Evolutionary conservation across 495 filamentous ascomycete genomes (phyloP).

Genomic region (Bathelium albidoporum): DNA sequence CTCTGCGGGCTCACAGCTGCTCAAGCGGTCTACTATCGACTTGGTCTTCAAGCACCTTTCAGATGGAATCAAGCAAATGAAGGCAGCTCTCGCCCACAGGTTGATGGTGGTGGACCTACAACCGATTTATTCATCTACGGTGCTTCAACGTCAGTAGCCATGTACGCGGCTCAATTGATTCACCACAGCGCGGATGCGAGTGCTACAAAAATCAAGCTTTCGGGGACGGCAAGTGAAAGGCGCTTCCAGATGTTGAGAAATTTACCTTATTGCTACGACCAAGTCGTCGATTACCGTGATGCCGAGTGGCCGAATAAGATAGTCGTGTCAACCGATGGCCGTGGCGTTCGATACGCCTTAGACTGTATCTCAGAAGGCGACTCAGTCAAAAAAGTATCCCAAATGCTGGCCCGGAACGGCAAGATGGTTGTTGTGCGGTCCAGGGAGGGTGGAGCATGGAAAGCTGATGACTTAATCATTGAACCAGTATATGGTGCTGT

Average conservation of each 20-base stretch:
- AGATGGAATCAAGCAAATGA: constrained; percentile 2
- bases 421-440: constrained; percentile 29
- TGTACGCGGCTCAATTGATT: constrained; percentile 34
- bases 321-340: constrained; percentile 25
- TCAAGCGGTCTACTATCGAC: constrained; percentile 28
- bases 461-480: constrained; percentile 16
- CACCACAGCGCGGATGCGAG: constrained; percentile 12
- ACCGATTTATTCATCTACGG: constrained; percentile 30
- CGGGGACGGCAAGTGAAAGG: constrained; percentile 28
- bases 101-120: constrained; percentile 3
- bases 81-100: neutral
- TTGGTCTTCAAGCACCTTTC: constrained; percentile 29
- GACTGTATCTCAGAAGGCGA: constrained; percentile 36
- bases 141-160: constrained; percentile 33
- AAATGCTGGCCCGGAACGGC: constrained; percentile 8
- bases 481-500: constrained; percentile 34
- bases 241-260: constrained; percentile 19
- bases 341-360: constrained; percentile 24
- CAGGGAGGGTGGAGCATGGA: constrained; percentile 25
- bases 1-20: constrained; percentile 26
- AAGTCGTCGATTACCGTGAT: constrained; percentile 48
- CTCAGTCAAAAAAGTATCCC: constrained; percentile 11
- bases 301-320: constrained; percentile 42
- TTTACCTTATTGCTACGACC: constrained; percentile 35
- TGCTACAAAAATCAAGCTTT: constrained; percentile 21